phyloP scores from a whole-genome alignment of 495 filamentous ascomycete genomes.

The Chaetomium fimeti region DNA sequence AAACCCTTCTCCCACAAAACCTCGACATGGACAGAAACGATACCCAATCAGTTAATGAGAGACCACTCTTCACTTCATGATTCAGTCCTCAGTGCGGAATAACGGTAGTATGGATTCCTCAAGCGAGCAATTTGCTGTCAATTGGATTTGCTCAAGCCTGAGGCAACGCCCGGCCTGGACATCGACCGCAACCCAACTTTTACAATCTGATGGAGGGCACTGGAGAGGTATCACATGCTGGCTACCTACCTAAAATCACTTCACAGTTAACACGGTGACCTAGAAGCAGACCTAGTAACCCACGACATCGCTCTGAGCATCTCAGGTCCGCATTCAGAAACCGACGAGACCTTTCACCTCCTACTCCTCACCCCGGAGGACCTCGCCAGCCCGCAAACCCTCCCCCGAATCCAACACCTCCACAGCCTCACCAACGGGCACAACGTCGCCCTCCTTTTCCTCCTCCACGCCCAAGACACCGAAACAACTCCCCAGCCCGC shows the following conservation, averaged over 20 bases:
- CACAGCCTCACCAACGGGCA: slow-evolving; percentile 18
- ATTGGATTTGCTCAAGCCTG: slow-evolving; percentile 56
- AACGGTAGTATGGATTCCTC: slow-evolving; percentile 9
- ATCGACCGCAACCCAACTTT: slow-evolving; percentile 46
- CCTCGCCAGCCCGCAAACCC: slow-evolving; percentile 34
- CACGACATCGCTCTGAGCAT: slow-evolving; percentile 56
- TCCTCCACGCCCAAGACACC: slow-evolving; percentile 1
- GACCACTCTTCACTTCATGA: slow-evolving; percentile 3
- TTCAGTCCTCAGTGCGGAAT: not conserved
- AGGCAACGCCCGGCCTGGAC: slow-evolving; percentile 54
- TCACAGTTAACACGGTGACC: not conserved
- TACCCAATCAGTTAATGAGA: slow-evolving; percentile 12
- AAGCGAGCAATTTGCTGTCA: not conserved
- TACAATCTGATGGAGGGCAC: slow-evolving; percentile 32
- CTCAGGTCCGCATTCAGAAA: slow-evolving; percentile 19
- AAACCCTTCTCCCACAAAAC: slow-evolving; percentile 13
- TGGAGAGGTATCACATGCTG: slow-evolving; percentile 56
- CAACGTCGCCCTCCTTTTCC: slow-evolving; percentile 12
- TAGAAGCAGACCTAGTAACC: slow-evolving; percentile 52
- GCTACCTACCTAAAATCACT: too few relatives aligned
- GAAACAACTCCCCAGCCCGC: not conserved
- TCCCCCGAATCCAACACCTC: slow-evolving; percentile 50
- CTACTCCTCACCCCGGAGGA: slow-evolving; percentile 55
- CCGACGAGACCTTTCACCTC: slow-evolving; percentile 39
- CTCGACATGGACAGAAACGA: slow-evolving; percentile 9